Evolutionary conservation across 2,329 filamentous ascomycete genomes (phyloP).

Genomic region (Epichloe elymi): DNA sequence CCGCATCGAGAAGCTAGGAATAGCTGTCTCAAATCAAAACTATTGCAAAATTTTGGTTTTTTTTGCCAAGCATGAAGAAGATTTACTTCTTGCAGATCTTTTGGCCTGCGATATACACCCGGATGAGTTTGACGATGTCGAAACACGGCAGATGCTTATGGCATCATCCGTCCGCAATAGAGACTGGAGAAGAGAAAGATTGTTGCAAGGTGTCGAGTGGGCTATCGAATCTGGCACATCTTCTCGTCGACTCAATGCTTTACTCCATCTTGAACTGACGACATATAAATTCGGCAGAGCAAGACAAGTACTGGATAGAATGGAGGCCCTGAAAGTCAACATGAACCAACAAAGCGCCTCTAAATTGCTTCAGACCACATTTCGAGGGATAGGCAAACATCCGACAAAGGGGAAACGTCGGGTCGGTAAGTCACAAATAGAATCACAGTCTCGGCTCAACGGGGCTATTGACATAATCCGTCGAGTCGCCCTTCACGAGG

Average conservation of each 20-base stretch:
- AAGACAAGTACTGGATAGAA: constrained; percentile 18
- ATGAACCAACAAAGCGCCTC: constrained; percentile 17
- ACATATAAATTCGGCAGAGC: constrained; percentile 11
- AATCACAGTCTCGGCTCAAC: constrained; percentile 13
- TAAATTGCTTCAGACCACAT: constrained; percentile 14
- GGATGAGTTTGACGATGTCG: constrained; percentile 37
- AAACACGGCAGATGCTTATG: constrained; percentile 26
- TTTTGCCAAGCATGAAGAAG: constrained; percentile 46
- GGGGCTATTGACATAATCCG: constrained; percentile 18
- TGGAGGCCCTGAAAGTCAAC: constrained; percentile 17
- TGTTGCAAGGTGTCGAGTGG: constrained; percentile 30
- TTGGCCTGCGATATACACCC: constrained; percentile 39
- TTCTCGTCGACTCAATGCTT: constrained; percentile 13
- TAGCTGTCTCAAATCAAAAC: constrained; percentile 46
- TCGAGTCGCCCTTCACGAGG: constrained; percentile 16
- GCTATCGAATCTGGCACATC: constrained; percentile 10
- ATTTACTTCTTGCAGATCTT: constrained; percentile 31
- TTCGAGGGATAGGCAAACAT: constrained; percentile 17
- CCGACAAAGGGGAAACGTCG: constrained; percentile 6
- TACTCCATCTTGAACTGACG: constrained; percentile 9
- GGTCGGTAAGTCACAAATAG: neutral
- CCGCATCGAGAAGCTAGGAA: constrained; percentile 46
- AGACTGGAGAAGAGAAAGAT: constrained; percentile 27
- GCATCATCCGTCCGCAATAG: constrained; percentile 15
- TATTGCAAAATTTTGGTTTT: constrained; percentile 56